Evolutionary conservation across 2,329 filamentous ascomycete species (phyloP).

Genomic region (Fusarium nurragi): DNA sequence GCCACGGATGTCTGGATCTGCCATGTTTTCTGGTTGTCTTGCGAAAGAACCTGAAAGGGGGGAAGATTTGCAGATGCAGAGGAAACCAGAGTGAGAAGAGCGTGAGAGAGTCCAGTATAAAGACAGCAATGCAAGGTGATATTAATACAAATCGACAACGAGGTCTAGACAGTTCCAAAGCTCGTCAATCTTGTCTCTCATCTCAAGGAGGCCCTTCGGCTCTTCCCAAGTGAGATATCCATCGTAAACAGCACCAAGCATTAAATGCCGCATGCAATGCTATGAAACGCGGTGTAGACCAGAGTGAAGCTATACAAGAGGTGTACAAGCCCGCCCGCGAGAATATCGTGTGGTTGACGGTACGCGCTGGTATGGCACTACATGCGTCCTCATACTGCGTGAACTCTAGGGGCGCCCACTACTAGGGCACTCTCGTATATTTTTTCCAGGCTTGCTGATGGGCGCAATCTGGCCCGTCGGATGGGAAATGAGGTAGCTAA

Average conservation of each 20-base stretch:
- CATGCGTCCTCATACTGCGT: conserved; percentile 6
- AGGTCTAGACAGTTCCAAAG: conserved; percentile 26
- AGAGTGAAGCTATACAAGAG: conserved; percentile 34
- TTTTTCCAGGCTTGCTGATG: not conserved
- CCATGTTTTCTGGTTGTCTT: conserved; percentile 7
- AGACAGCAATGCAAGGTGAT: not conserved
- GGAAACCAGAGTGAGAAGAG: not conserved
- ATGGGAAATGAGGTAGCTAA: conserved; percentile 29
- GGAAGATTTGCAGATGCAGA: not conserved
- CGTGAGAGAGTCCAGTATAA: not conserved
- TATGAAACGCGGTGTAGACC: conserved; percentile 26
- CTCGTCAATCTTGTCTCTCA: not conserved
- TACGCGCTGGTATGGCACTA: conserved; percentile 26
- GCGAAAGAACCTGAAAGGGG: not conserved
- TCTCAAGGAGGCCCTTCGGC: conserved; percentile 24
- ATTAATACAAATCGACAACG: conserved; percentile 14
- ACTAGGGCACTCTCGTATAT: not conserved
- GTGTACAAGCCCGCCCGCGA: conserved; percentile 27
- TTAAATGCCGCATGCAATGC: conserved; percentile 29
- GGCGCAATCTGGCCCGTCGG: conserved; percentile 8
- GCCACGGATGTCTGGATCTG: conserved; percentile 31
- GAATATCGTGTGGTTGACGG: conserved; percentile 32
- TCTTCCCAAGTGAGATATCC: conserved; percentile 5
- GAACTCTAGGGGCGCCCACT: not conserved
- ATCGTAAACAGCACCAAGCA: conserved; percentile 2